Evolutionary conservation across 441 rosid genomes (phyloP), one percentile per base, ranked within the genome.

Genomic region (Corymbia citriodora): DNA sequence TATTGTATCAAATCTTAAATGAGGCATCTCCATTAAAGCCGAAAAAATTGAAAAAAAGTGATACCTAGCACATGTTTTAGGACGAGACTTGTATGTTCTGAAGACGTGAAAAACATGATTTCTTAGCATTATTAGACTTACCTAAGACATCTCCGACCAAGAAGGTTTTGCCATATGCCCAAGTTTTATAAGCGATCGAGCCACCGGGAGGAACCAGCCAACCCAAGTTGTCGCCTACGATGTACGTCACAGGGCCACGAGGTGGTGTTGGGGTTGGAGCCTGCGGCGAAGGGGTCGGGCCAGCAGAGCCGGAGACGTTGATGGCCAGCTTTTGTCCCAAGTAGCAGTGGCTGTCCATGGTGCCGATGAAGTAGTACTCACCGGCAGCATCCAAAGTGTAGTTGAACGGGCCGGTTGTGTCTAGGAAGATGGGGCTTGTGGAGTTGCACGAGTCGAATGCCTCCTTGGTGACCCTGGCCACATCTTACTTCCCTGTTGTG

Each of bases 181-280:
- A 90, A 55, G 81, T 25, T 36, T 81, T 17, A 25, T 90, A 90
- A 48, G 89, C 91, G 59, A 87, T 50, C 8, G 61, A n/a, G 53
- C 91, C 91, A 9, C 55, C 88, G 0, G 89, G 89, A 50, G 89
- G 91, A 55, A 90, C 91, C 5, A 87, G 82, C 91, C 91, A 90
- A 31, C 91, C 91, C 36, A 88, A 65, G 23, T 12, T 15, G 14
- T 88, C 89, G 11, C 91, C 91, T 29, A 90, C 89, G 27, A 33
- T 29, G 81, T 90, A 90, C 3, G 89, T 90, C 63, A 57, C 10
- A 1, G 91, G 81, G 33, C 57, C 70, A 61, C 89, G 82, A 3
- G 88, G 48, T 0, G 83, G 29, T 29, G 45, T 50, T 61, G 90
- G 90, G 27, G 83, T 68, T 2, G 88, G 88, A 25, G 81, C 83